Conservation (phyloP, 1,139 yeast genomes). For the Blastobotrys aristatus region DNA sequence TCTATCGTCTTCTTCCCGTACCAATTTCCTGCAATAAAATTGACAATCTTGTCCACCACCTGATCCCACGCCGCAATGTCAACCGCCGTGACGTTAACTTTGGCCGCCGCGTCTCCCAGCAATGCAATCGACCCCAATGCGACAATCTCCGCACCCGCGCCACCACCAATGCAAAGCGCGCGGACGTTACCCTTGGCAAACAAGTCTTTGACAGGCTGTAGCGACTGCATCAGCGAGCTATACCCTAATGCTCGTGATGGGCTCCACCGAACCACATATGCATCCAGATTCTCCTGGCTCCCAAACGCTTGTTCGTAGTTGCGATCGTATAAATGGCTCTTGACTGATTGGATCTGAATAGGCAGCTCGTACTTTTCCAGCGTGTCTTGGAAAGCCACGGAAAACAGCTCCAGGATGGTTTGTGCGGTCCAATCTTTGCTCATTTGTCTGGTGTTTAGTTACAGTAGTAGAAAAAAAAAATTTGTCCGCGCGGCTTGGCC, state of each 20-base stretch:
- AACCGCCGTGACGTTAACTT: constrained; percentile 48
- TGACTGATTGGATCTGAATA: constrained; percentile 55
- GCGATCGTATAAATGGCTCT: constrained; percentile 61
- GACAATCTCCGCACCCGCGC: constrained; percentile 80
- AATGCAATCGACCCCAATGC: constrained; percentile 56
- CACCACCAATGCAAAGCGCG: constrained; percentile 75
- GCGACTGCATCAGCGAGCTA: constrained; percentile 51
- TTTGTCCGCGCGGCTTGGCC: background rate
- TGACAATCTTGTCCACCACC: constrained; percentile 44
- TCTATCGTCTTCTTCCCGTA: constrained; percentile 15
- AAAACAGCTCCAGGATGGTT: constrained; percentile 28
- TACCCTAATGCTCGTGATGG: constrained; percentile 78
- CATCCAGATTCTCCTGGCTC: constrained; percentile 57
- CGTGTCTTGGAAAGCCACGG: constrained; percentile 24
- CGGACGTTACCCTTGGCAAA: constrained; percentile 26
- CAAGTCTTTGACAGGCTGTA: constrained; percentile 16
- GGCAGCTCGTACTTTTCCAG: constrained; percentile 21
- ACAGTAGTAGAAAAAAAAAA: background rate
- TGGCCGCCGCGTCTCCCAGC: constrained; percentile 21
- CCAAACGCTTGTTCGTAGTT: constrained; percentile 68
- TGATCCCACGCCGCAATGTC: constrained; percentile 77
- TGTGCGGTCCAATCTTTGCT: constrained; percentile 13
- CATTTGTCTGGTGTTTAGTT: background rate
- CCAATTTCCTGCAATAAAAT: constrained; percentile 35
- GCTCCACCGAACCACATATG: constrained; percentile 82